These are phyloP conservation scores for Blepharisma japonicum DNA, from an alignment of 73 alveolate species.

Conservation along the genomic window DNA sequence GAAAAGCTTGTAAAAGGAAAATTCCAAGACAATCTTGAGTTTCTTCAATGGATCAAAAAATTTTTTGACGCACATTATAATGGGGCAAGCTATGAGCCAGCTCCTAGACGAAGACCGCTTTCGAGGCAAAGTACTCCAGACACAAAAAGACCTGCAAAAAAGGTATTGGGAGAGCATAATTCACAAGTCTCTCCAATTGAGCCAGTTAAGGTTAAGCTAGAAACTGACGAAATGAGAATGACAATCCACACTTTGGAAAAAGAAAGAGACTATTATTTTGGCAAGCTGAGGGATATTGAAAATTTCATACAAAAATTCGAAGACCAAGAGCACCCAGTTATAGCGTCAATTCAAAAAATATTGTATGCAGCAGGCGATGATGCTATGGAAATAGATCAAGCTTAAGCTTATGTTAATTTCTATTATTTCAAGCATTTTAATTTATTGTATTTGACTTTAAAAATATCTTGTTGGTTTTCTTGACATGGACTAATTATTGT, in stretches of 20 bases:
- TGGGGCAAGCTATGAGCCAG: constrained; percentile 73
- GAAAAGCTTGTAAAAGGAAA: constrained; percentile 78
- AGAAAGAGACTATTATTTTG: constrained; percentile 86
- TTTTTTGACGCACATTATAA: constrained; percentile 70
- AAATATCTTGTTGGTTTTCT: no score
- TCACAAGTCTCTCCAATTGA: no score
- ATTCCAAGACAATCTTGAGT: constrained; percentile 87
- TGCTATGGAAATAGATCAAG: no score
- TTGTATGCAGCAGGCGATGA: constrained; percentile 69
- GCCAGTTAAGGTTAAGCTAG: no score
- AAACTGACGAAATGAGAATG: constrained; percentile 54
- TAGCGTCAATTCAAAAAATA: constrained; percentile 43
- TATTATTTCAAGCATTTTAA: no score
- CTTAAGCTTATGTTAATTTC: no score
- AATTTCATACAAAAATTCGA: constrained; percentile 44
- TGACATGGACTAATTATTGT: no score
- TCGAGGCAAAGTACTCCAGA: no score
- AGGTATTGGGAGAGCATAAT: no score
- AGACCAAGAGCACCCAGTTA: neutral
- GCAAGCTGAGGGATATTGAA: constrained; percentile 86
- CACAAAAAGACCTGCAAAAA: no score
- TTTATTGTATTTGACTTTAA: no score
- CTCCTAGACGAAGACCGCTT: constrained; percentile 68
- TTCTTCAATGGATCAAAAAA: constrained; percentile 90
- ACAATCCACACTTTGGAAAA: constrained; percentile 73